Percentiles rank a stretch among this genome's conserved stretches.
Evolutionary conservation across 2,329 filamentous ascomycete species (phyloP).

Genomic region (Talaromyces rugulosus): DNA sequence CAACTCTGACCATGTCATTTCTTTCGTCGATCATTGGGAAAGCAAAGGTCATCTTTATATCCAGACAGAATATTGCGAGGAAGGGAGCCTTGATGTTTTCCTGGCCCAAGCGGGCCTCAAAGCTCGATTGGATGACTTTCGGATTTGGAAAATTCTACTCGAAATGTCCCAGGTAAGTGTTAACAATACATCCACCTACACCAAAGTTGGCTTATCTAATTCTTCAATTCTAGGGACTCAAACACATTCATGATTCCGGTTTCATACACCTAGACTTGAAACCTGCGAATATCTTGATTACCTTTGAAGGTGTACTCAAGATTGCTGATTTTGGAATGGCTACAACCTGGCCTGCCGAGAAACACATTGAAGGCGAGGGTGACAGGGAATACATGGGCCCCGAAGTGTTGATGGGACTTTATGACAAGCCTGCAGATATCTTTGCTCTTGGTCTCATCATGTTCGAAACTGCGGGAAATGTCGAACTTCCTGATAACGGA

Average conservation of each 20-base stretch:
- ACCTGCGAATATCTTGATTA: conserved; percentile 62
- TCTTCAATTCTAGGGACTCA: conserved; percentile 61
- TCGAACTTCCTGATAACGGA: conserved; percentile 89
- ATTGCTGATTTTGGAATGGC: conserved; percentile 70
- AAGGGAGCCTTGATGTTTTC: conserved; percentile 85
- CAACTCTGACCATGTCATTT: conserved; percentile 78
- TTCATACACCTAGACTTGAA: conserved; percentile 70
- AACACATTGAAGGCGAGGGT: conserved; percentile 81
- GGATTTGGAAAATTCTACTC: conserved; percentile 96
- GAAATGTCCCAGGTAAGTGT: conserved; percentile 73
- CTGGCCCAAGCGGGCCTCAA: conserved; percentile 76
- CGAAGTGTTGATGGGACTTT: conserved; percentile 80
- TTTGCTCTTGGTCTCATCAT: conserved; percentile 94
- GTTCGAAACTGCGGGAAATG: conserved; percentile 90
- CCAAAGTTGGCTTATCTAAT: not conserved
- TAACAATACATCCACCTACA: not conserved
- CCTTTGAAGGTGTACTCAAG: conserved; percentile 62
- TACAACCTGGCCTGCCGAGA: conserved; percentile 68
- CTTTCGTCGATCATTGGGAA: conserved; percentile 85
- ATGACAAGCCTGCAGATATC: conserved; percentile 86
- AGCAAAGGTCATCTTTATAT: conserved; percentile 83
- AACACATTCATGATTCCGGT: conserved; percentile 82
- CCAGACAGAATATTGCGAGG: conserved; percentile 94
- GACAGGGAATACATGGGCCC: conserved; percentile 95
- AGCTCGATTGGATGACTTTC: conserved; percentile 89